phyloP scores from a whole-genome alignment of 2,329 filamentous ascomycete species.

The Neonectria magnoliae region DNA sequence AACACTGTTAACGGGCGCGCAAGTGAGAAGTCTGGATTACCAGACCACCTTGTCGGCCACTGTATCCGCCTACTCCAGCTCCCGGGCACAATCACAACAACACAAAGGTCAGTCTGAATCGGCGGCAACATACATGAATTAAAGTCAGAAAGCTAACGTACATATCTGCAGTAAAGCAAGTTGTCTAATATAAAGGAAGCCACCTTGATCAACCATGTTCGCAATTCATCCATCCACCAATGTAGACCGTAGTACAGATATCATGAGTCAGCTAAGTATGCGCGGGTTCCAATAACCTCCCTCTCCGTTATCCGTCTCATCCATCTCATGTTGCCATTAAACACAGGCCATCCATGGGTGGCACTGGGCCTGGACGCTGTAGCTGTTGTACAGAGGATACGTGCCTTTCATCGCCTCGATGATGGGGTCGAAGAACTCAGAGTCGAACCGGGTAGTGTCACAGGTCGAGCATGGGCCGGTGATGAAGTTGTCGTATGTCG shows the following conservation, averaged over 20 bases:
- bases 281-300: not conserved
- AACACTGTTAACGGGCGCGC: too few relatives aligned
- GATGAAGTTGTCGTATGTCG: conserved; percentile 51
- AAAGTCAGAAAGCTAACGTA: conserved; percentile 31
- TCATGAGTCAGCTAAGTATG: not conserved
- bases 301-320: not conserved
- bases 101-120: not conserved
- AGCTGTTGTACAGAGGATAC: conserved; percentile 52
- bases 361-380: conserved; percentile 51
- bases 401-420: conserved; percentile 51
- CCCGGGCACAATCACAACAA: too few relatives aligned
- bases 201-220: conserved; percentile 30
- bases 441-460: conserved; percentile 49
- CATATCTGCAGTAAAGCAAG: conserved; percentile 34
- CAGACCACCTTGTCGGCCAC: too few relatives aligned
- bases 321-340: conserved; percentile 26
- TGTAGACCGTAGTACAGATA: conserved; percentile 24
- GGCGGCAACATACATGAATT: conserved; percentile 25
- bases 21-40: too few relatives aligned
- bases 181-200: conserved; percentile 26
- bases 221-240: conserved; percentile 19
- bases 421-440: conserved; percentile 50
- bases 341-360: conserved; percentile 52
- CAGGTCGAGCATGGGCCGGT: conserved; percentile 50
- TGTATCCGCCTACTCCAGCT: too few relatives aligned